Conservation (phyloP, 2,329 filamentous ascomycete species). For the Aspergillus fumigatiaffinis region DNA sequence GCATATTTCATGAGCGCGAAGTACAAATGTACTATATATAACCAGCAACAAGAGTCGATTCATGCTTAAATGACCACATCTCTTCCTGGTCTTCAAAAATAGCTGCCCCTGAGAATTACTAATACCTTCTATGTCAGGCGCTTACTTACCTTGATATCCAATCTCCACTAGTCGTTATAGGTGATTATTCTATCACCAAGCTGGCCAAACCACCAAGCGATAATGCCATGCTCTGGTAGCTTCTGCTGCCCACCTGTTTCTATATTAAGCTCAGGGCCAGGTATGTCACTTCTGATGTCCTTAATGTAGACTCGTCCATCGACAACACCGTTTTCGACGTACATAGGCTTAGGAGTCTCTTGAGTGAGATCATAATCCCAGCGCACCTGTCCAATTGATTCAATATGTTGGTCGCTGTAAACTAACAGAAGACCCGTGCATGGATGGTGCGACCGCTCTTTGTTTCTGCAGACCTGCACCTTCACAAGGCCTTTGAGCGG, state of each 20-base stretch:
- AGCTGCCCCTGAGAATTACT: too few species aligned
- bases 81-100: too few species aligned
- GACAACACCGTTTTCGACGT: conserved; percentile 1
- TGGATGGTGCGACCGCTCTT: conserved; percentile 6
- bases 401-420: conserved; percentile 10
- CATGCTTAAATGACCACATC: too few species aligned
- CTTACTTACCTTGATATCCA: too few species aligned
- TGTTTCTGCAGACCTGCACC: conserved; percentile 11
- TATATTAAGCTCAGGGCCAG: background rate
- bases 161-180: background rate
- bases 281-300: conserved; percentile 1
- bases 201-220: conserved; percentile 12
- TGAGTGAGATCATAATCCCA: conserved; percentile 9
- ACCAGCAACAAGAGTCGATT: too few species aligned
- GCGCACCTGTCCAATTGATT: conserved; percentile 11
- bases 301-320: conserved; percentile 8
- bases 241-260: background rate
- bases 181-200: conserved; percentile 7
- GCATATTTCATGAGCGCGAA: too few species aligned
- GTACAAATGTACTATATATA: too few species aligned
- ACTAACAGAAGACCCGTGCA: conserved; percentile 9
- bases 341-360: conserved; percentile 4
- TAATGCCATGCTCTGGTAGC: conserved; percentile 6
- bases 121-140: too few species aligned
- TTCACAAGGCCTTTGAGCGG: conserved; percentile 8